These are phyloP conservation scores for Chytriomyces sp. DNA, from an alignment of 192 early-diverging fungal genomes.

Conservation along the genomic window DNA sequence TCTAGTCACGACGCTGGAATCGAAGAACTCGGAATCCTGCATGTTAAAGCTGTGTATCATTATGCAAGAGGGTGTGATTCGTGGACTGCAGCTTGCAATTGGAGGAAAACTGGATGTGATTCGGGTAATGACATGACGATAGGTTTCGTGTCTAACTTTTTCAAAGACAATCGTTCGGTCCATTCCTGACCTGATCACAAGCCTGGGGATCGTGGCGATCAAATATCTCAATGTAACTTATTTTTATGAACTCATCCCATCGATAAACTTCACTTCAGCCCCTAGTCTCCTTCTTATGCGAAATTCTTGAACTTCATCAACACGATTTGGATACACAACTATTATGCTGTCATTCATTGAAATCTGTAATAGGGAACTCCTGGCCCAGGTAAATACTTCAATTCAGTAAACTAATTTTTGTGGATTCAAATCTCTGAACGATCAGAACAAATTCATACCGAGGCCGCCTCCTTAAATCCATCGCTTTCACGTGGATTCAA, in stretches of 20 bases:
- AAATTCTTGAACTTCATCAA: slow-evolving; percentile 36
- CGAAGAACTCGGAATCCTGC: slow-evolving; percentile 11
- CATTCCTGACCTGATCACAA: neutral
- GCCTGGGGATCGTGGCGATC: slow-evolving; percentile 14
- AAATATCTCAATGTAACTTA: slow-evolving; percentile 11
- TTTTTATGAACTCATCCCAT: slow-evolving; percentile 11
- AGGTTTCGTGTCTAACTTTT: neutral
- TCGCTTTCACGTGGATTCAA: slow-evolving; percentile 30
- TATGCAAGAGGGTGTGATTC: slow-evolving; percentile 36
- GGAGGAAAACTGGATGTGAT: slow-evolving; percentile 36
- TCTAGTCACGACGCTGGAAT: slow-evolving; percentile 33
- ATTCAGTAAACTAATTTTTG: neutral
- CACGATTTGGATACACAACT: slow-evolving; percentile 34
- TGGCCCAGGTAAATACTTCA: slow-evolving; percentile 32
- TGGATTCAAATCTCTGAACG: neutral
- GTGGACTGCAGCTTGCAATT: slow-evolving; percentile 37
- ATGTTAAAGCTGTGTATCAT: slow-evolving; percentile 25
- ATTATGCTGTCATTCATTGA: slow-evolving; percentile 6
- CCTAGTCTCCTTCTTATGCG: slow-evolving; percentile 22
- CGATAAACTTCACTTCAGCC: slow-evolving; percentile 10
- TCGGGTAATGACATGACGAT: neutral
- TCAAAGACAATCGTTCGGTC: neutral
- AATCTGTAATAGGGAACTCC: slow-evolving; percentile 15
- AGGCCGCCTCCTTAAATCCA: slow-evolving; percentile 27
- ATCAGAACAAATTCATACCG: slow-evolving; percentile 26